phyloP scores from a whole-genome alignment of 2,329 filamentous ascomycete species.

The Pseudodiploospora longispora region DNA sequence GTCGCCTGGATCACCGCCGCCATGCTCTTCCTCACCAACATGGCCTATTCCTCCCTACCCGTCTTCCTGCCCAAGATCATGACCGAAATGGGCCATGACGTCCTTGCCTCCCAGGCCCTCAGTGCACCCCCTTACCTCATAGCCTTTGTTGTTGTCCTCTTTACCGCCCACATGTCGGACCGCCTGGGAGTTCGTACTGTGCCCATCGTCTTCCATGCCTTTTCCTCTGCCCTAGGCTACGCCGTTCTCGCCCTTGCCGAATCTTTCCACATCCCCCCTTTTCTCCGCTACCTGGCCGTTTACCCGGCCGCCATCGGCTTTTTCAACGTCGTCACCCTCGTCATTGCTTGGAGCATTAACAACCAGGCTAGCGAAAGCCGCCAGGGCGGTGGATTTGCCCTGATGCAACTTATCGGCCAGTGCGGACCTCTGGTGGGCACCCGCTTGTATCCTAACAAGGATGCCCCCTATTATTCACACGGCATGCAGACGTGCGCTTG shows the following conservation, averaged over 20 bases:
- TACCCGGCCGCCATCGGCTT: slow-evolving; percentile 76
- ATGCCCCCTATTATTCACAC: slow-evolving; percentile 52
- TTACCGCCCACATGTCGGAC: slow-evolving; percentile 68
- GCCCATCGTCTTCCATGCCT: slow-evolving; percentile 61
- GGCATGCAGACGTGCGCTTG: slow-evolving; percentile 56
- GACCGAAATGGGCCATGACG: slow-evolving; percentile 63
- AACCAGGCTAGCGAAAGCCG: slow-evolving; percentile 65
- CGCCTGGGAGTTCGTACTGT: slow-evolving; percentile 50
- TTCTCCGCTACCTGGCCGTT: slow-evolving; percentile 61
- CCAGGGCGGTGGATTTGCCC: slow-evolving; percentile 68
- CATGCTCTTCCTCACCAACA: slow-evolving; percentile 84
- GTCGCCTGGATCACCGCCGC: slow-evolving; percentile 59
- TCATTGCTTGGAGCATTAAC: slow-evolving; percentile 84
- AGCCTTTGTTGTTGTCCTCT: slow-evolving; percentile 63
- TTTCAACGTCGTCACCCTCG: slow-evolving; percentile 74
- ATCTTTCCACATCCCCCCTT: slow-evolving; percentile 33
- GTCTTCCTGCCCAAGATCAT: slow-evolving; percentile 82
- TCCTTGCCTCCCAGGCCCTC: slow-evolving; percentile 64
- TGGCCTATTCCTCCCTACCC: slow-evolving; percentile 80
- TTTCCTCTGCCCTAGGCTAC: slow-evolving; percentile 56
- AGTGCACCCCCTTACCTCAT: slow-evolving; percentile 74
- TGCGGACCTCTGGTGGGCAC: slow-evolving; percentile 67
- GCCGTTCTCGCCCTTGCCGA: slow-evolving; percentile 52
- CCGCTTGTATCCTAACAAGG: slow-evolving; percentile 51
- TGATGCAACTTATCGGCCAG: slow-evolving; percentile 77